phyloP scores from a whole-genome alignment of 208 protist species.

The Chromosphaera perkinsii region DNA sequence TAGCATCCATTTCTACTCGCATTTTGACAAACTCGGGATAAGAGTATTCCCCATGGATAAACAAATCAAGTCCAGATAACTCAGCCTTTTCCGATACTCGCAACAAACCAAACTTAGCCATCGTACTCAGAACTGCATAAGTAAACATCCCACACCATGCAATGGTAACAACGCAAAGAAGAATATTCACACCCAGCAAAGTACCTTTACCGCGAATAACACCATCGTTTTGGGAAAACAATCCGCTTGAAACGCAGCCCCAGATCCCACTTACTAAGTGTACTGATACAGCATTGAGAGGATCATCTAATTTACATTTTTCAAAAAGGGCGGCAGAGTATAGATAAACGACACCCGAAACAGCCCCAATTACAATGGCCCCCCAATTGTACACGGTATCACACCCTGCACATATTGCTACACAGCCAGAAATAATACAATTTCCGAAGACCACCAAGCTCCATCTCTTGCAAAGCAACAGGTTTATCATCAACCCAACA shows the following conservation, averaged over 20 bases:
- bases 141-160: background rate
- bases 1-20: no score
- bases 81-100: conserved; percentile 1
- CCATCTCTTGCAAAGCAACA: background rate
- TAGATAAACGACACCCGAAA: background rate
- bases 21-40: no score
- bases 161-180: background rate
- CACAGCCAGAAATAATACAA: background rate
- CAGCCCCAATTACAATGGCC: background rate
- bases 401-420: background rate
- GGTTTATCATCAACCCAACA: background rate
- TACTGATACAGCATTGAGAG: conserved; percentile 2
- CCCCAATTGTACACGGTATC: background rate
- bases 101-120: background rate
- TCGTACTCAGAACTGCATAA: no score
- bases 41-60: background rate
- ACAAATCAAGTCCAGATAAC: conserved; percentile 1
- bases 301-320: conserved; percentile 7
- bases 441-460: background rate
- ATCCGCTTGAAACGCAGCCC: background rate
- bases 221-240: background rate
- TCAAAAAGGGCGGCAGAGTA: background rate
- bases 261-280: conserved; percentile 3
- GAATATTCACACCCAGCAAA: background rate
- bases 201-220: background rate